Conservation (phyloP, 2,329 filamentous ascomycete genomes). For the Trichoderma endophyticum region DNA sequence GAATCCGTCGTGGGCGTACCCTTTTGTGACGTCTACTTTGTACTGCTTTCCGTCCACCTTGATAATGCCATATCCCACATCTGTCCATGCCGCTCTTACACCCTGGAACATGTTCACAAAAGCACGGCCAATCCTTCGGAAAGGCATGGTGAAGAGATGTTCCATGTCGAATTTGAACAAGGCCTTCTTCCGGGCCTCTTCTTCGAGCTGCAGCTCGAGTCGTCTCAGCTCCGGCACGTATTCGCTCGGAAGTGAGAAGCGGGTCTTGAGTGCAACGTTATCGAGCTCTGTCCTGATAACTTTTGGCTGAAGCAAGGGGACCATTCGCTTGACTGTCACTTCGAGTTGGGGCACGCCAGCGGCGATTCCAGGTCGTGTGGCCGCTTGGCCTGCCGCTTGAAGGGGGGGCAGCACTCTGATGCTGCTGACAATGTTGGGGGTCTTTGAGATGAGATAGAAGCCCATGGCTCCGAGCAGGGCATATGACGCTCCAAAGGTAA, state of each 20-base stretch:
- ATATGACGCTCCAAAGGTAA: slow-evolving; percentile 56
- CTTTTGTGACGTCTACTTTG: slow-evolving; percentile 56
- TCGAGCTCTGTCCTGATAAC: slow-evolving; percentile 37
- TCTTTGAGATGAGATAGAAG: slow-evolving; percentile 56
- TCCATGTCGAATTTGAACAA: slow-evolving; percentile 51
- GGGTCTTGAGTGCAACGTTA: slow-evolving; percentile 35
- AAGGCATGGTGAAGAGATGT: slow-evolving; percentile 56
- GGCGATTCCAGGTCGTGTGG: slow-evolving; percentile 18
- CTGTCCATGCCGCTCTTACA: slow-evolving; percentile 50
- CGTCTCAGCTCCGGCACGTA: slow-evolving; percentile 37
- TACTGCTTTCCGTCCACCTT: slow-evolving; percentile 46
- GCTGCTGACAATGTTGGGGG: slow-evolving; percentile 53
- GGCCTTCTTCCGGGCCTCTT: slow-evolving; percentile 38
- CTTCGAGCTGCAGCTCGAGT: slow-evolving; percentile 32
- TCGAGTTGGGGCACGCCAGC: slow-evolving; percentile 45
- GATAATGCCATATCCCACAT: slow-evolving; percentile 55
- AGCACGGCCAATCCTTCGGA: slow-evolving; percentile 47
- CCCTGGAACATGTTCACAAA: slow-evolving; percentile 42
- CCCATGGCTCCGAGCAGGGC: slow-evolving; percentile 59
- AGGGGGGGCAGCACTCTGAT: slow-evolving; percentile 56
- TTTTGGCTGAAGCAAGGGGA: slow-evolving; percentile 48
- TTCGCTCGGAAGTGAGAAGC: slow-evolving; percentile 39
- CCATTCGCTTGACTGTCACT: slow-evolving; percentile 47
- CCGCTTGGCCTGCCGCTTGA: slow-evolving; percentile 22
- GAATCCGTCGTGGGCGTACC: slow-evolving; percentile 58